Evolutionary conservation across 306 rosid species (phyloP).

Genomic region (Pterocarpus macrocarpus): DNA sequence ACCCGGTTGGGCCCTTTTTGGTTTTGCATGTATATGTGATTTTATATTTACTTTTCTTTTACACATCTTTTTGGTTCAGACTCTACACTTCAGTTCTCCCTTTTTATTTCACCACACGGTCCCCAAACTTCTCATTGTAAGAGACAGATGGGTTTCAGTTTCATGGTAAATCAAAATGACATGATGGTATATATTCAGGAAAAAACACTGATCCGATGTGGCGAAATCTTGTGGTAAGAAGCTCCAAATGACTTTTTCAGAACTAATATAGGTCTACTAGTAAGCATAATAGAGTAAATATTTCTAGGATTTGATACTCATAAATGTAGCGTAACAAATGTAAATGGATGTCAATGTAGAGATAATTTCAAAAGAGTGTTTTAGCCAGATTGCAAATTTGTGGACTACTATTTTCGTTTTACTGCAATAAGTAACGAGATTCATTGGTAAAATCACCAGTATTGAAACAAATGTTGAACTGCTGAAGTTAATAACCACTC

Average conservation of each 20-base stretch:
- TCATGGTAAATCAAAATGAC: too few species aligned
- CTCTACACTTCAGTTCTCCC: background rate
- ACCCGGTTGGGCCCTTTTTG: constrained; percentile 49
- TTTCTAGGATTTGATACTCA: background rate
- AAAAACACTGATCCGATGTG: too few species aligned
- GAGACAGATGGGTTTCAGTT: too few species aligned
- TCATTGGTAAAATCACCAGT: too few species aligned
- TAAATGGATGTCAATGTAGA: background rate
- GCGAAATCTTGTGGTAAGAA: background rate
- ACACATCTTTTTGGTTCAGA: background rate
- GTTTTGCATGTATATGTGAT: too few species aligned
- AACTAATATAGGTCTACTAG: background rate
- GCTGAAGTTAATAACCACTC: background rate
- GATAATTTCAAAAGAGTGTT: too few species aligned
- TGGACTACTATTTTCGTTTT: background rate
- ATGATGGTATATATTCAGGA: too few species aligned
- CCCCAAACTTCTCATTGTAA: too few species aligned
- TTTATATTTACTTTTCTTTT: too few species aligned
- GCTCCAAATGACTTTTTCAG: background rate
- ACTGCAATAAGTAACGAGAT: background rate
- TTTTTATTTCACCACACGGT: background rate
- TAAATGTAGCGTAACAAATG: background rate
- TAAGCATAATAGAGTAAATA: too few species aligned
- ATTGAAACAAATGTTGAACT: too few species aligned
- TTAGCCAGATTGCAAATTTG: too few species aligned